These are phyloP conservation scores for Phaeophleospora eucalypticola DNA, from an alignment of 2,329 filamentous ascomycete genomes.

Conservation along the genomic window DNA sequence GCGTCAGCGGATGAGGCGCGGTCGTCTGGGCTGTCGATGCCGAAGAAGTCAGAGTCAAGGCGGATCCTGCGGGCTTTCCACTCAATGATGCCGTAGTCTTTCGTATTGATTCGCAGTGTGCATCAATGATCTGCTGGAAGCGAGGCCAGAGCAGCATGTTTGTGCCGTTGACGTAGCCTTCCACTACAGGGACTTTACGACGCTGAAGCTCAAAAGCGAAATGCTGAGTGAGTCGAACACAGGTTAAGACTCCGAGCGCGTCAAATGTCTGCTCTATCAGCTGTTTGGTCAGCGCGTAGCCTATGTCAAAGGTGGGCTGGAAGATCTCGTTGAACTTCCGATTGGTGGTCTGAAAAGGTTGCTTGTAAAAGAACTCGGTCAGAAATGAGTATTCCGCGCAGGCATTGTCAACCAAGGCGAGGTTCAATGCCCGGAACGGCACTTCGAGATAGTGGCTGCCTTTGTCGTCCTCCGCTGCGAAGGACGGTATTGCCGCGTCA, in stretches of 20 bases:
- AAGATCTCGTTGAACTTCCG: slow-evolving; percentile 85
- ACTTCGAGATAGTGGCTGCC: slow-evolving; percentile 81
- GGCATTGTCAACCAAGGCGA: slow-evolving; percentile 88
- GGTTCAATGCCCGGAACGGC: slow-evolving; percentile 90
- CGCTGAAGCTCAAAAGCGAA: slow-evolving; percentile 91
- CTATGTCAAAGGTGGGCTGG: slow-evolving; percentile 81
- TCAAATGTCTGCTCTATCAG: slow-evolving; percentile 76
- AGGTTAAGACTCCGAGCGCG: slow-evolving; percentile 81
- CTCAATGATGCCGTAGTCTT: slow-evolving; percentile 48
- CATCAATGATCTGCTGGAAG: slow-evolving; percentile 89
- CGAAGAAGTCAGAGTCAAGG: slow-evolving; percentile 52
- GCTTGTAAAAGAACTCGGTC: slow-evolving; percentile 79
- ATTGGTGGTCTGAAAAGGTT: slow-evolving; percentile 72
- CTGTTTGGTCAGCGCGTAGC: slow-evolving; percentile 69
- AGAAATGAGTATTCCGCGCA: slow-evolving; percentile 94
- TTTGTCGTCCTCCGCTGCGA: slow-evolving; percentile 87
- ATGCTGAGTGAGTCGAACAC: slow-evolving; percentile 88
- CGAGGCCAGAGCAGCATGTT: slow-evolving; percentile 96
- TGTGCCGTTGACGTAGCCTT: slow-evolving; percentile 88
- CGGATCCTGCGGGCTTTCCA: slow-evolving; percentile 47
- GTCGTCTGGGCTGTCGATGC: slow-evolving; percentile 62
- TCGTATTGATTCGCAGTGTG: slow-evolving; percentile 83
- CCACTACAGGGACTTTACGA: slow-evolving; percentile 80
- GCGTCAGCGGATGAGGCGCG: slow-evolving; percentile 86
- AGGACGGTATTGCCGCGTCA: slow-evolving; percentile 75